phyloP scores from a whole-genome alignment of 2,329 filamentous ascomycete species.

The Fusarium keratoplasticum region DNA sequence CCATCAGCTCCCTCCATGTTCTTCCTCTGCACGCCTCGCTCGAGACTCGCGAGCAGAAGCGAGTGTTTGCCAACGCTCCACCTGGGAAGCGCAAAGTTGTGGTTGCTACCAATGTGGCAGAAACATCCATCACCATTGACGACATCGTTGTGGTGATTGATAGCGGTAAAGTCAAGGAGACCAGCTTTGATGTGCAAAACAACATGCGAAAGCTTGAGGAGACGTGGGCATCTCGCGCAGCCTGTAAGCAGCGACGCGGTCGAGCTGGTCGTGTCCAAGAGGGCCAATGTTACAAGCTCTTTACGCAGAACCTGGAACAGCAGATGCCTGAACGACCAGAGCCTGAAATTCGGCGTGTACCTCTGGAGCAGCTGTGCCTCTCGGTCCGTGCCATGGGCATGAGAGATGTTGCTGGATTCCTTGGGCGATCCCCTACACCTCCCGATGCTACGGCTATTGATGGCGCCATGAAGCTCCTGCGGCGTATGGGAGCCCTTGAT shows the following conservation, averaged over 20 bases:
- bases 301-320: constrained; percentile 84
- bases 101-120: constrained; percentile 95
- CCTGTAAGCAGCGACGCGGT: constrained; percentile 93
- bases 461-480: constrained; percentile 81
- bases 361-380: constrained; percentile 92
- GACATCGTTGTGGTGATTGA: constrained; percentile 97
- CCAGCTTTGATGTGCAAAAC: constrained; percentile 88
- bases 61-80: constrained; percentile 83
- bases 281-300: constrained; percentile 95
- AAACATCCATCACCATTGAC: constrained; percentile 98
- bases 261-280: constrained; percentile 93
- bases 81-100: constrained; percentile 89
- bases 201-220: constrained; percentile 96
- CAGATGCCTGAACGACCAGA: constrained; percentile 91
- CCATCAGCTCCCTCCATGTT: constrained; percentile 74
- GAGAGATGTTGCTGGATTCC: constrained; percentile 81
- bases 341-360: constrained; percentile 92
- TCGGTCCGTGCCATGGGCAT: constrained; percentile 97
- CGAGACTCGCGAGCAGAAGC: constrained; percentile 86
- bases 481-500: constrained; percentile 89
- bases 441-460: constrained; percentile 88
- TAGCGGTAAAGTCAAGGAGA: constrained; percentile 95
- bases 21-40: constrained; percentile 93
- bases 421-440: constrained; percentile 88
- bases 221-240: constrained; percentile 93